Evolutionary conservation across 768 basidiomycete genomes (phyloP).

Genomic region (Rhizopogon vulgaris): DNA sequence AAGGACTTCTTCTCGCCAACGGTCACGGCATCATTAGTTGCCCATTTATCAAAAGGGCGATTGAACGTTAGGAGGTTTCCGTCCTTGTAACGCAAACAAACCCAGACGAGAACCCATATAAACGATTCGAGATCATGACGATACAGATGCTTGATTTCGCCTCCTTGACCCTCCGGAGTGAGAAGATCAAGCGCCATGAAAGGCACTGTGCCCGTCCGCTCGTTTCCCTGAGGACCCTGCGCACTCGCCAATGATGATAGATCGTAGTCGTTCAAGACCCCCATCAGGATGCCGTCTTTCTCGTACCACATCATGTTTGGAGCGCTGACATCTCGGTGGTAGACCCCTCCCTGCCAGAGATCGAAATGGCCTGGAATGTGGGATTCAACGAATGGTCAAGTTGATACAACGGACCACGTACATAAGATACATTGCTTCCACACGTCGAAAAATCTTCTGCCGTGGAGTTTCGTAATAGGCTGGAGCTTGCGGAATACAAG

Average conservation of each 20-base stretch:
- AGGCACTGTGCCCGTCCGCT: conserved; percentile 11
- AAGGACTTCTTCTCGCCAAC: too few species aligned
- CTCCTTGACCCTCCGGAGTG: neutral
- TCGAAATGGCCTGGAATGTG: neutral
- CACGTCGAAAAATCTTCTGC: neutral
- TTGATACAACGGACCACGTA: neutral
- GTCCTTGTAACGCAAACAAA: neutral
- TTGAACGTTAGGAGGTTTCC: neutral
- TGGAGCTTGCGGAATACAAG: neutral
- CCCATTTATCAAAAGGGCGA: too few species aligned
- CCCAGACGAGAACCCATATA: neutral
- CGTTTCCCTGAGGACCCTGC: neutral
- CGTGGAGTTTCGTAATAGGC: neutral
- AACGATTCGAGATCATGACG: neutral
- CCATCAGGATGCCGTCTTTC: neutral
- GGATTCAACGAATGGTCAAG: neutral
- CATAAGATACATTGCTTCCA: neutral
- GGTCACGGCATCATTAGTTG: too few species aligned
- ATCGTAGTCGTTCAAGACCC: conserved; percentile 14
- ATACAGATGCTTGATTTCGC: neutral
- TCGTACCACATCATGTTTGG: conserved; percentile 10
- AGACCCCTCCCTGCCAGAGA: neutral
- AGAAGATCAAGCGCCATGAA: conserved; percentile 11
- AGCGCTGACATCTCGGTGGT: conserved; percentile 1
- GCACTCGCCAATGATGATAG: neutral